Evolutionary conservation across 179 eudicot genomes (phyloP).

Genomic region (Drosera spatulata): DNA sequence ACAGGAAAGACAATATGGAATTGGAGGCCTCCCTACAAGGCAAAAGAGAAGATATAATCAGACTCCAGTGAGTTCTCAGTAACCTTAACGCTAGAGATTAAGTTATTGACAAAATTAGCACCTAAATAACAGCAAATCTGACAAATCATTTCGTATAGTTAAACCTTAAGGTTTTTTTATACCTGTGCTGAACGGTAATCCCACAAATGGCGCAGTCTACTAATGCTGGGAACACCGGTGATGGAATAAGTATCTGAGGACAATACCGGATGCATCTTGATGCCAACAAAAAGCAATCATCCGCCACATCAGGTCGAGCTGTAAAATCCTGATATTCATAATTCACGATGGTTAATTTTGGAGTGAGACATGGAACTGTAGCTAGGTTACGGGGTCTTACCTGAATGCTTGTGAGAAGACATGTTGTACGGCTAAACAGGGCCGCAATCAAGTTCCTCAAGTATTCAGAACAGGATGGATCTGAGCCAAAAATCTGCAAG

Average conservation of each 20-base stretch:
- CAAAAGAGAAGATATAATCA: constrained; percentile 10
- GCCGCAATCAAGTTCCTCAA: constrained; percentile 72
- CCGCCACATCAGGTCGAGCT: constrained; percentile 89
- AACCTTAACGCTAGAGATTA: too few relatives aligned
- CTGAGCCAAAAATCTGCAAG: constrained; percentile 92
- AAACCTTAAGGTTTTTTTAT: background rate
- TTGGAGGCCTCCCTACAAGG: constrained; percentile 91
- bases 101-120: too few relatives aligned
- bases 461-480: constrained; percentile 81
- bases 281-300: constrained; percentile 93
- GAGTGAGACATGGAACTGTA: background rate
- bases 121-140: too few relatives aligned
- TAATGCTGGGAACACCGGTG: constrained; percentile 61
- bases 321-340: constrained; percentile 64
- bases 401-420: constrained; percentile 68
- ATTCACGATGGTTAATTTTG: background rate
- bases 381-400: constrained; percentile 17
- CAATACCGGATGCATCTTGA: constrained; percentile 98
- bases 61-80: background rate
- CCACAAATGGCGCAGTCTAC: constrained; percentile 88
- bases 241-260: constrained; percentile 81
- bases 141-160: too few relatives aligned
- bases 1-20: constrained; percentile 81
- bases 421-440: constrained; percentile 75
- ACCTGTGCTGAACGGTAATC: constrained; percentile 98